Conservation (phyloP, 2,329 filamentous ascomycete genomes). For the Chaetomium sp. region DNA sequence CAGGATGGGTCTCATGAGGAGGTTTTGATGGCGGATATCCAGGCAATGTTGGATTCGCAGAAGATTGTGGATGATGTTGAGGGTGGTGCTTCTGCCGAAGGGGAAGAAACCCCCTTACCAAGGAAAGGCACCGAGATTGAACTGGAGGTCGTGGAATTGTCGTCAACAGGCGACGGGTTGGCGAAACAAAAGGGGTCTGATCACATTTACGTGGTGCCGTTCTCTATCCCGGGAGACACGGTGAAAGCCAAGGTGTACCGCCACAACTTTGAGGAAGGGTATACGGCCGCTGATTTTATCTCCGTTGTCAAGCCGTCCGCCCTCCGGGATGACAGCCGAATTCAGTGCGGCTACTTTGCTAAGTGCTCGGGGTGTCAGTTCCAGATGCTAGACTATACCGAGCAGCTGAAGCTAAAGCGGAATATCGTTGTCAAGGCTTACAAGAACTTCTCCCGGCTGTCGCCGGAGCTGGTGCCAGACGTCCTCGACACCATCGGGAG, state of each 20-base stretch:
- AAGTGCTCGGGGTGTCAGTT: constrained; percentile 91
- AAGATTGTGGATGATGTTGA: constrained; percentile 27
- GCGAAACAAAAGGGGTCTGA: constrained; percentile 61
- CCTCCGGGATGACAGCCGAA: constrained; percentile 67
- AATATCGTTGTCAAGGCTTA: constrained; percentile 87
- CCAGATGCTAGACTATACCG: constrained; percentile 87
- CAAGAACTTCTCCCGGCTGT: constrained; percentile 79
- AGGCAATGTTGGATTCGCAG: constrained; percentile 44
- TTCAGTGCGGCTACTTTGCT: constrained; percentile 81
- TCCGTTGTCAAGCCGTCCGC: constrained; percentile 67
- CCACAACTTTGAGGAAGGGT: constrained; percentile 58
- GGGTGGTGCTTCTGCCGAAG: constrained; percentile 21
- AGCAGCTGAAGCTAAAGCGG: constrained; percentile 80
- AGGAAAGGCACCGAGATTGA: constrained; percentile 69
- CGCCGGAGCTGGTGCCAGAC: constrained; percentile 65
- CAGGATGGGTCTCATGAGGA: constrained; percentile 60
- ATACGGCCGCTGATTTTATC: constrained; percentile 76
- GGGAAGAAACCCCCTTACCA: constrained; percentile 41
- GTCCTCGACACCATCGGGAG: constrained; percentile 83
- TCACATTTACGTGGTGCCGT: constrained; percentile 79
- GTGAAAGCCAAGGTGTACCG: constrained; percentile 73
- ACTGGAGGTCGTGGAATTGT: constrained; percentile 72
- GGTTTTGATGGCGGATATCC: constrained; percentile 58
- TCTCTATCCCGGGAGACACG: constrained; percentile 77
- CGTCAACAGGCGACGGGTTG: constrained; percentile 87